Conservation (phyloP, 2,329 filamentous ascomycete species). For the Geosmithia morbida region DNA sequence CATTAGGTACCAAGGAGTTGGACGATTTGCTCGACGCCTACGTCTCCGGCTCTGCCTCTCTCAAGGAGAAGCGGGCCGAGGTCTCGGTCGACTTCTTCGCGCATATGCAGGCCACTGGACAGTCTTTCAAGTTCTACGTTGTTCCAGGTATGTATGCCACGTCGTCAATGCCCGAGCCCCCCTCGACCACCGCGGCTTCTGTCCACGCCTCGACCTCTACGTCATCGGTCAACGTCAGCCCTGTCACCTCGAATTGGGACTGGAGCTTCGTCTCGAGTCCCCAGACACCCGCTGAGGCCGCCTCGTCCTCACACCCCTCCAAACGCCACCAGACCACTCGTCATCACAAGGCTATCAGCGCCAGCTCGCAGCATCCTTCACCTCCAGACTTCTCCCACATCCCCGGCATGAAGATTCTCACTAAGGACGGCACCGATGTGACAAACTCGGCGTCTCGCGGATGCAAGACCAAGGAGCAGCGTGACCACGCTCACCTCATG, state of each 20-base stretch:
- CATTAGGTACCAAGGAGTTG: slow-evolving; percentile 46
- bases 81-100: slow-evolving; percentile 47
- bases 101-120: slow-evolving; percentile 35
- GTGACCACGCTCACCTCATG: slow-evolving; percentile 53
- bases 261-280: slow-evolving; percentile 23
- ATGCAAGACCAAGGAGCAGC: slow-evolving; percentile 53
- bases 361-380: slow-evolving; percentile 11
- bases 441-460: slow-evolving; percentile 47
- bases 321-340: slow-evolving; percentile 9
- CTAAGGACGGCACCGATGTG: slow-evolving; percentile 46
- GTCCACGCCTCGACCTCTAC: slow-evolving; percentile 28
- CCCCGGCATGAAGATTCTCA: slow-evolving; percentile 54
- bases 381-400: slow-evolving; percentile 34
- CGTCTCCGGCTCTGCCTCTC: slow-evolving; percentile 34
- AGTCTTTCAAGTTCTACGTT: slow-evolving; percentile 46
- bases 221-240: slow-evolving; percentile 34
- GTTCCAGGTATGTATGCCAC: slow-evolving; percentile 16
- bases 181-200: slow-evolving; percentile 21
- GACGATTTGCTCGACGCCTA: slow-evolving; percentile 45
- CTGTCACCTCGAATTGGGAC: slow-evolving; percentile 30
- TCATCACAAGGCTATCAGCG: neutral
- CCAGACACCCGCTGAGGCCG: slow-evolving; percentile 15
- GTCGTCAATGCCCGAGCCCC: slow-evolving; percentile 19
- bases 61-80: slow-evolving; percentile 42
- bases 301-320: slow-evolving; percentile 10